A percentile compares a stretch with the other conserved stretches of the same genome.
Evolutionary conservation across 805 yeast species (phyloP).

Genomic region (Kluyveromyces lactis): DNA sequence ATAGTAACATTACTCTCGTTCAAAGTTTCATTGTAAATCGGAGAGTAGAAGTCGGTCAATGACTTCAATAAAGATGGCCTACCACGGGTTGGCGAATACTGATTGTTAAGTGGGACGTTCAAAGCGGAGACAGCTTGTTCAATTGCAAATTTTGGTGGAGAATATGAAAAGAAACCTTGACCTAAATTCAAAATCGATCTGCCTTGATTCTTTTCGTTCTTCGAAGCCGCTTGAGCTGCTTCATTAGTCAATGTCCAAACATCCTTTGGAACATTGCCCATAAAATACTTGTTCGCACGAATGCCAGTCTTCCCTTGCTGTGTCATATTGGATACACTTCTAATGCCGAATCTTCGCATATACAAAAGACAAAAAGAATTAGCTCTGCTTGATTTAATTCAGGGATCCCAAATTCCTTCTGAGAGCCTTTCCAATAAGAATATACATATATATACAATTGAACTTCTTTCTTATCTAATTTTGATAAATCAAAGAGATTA

Average conservation of each 20-base stretch:
- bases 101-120: conserved; percentile 68
- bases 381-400: too few species aligned
- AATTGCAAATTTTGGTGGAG: conserved; percentile 91
- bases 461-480: too few species aligned
- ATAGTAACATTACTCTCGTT: conserved; percentile 44
- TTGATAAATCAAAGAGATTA: too few species aligned
- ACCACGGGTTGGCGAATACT: conserved; percentile 89
- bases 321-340: conserved; percentile 10
- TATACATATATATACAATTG: too few species aligned
- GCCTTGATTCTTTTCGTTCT: conserved; percentile 42
- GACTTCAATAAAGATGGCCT: conserved; percentile 68
- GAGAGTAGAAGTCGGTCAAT: conserved; percentile 62
- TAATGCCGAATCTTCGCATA: conserved; percentile 8
- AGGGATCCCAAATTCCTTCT: too few species aligned
- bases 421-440: too few species aligned
- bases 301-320: conserved; percentile 5
- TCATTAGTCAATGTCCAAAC: conserved; percentile 95
- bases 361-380: neutral
- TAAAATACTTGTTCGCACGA: conserved; percentile 41
- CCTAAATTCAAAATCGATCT: conserved; percentile 82
- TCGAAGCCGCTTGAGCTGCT: conserved; percentile 79
- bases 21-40: conserved; percentile 50
- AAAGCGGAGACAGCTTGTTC: conserved; percentile 74
- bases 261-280: conserved; percentile 62
- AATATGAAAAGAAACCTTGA: conserved; percentile 94